Base-by-base conservation (phyloP, 139 green algal genomes). In the Tetraselmis chui region DNA sequence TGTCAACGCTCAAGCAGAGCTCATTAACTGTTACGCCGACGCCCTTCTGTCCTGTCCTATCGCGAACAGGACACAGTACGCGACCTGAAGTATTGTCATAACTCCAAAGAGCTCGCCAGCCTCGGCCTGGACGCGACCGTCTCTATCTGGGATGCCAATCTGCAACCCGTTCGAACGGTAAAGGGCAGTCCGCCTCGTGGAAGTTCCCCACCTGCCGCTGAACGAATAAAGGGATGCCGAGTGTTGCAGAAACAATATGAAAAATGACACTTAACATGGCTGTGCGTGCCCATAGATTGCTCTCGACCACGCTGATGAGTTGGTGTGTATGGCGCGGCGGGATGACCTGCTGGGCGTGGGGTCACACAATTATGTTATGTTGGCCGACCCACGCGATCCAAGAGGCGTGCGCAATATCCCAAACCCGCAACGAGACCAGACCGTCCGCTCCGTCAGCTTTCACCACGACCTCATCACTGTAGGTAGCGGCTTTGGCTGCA, bases 371-470 rank as follows among this genome's bases (percentile, higher is more conserved):
- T 84, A 90, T 75, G 83, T 94, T 0, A 84, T 28, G 0, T 74
- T 93, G 31, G 25, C 89, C 30, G 90, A 94, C 77, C 85, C 89
- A 24, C 85, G 90, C 29, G 74, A 11, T 2, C 80, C 59, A 28
- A 0, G 81, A 2, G 2, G 24, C 26, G 29, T 31, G 45, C 30
- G 23, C 1, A 59, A 58, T 30, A 18, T 83, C 58, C 0, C 28
- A 2, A 29, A 59, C 29, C 27, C 59, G 1, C 28, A 32, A 23
- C 59, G 79, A 25, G 32, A 82, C 26, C 84, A 93, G 75, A 88
- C 88, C 32, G 87, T 92, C 32, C 85, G 91, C 27, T 93, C 88
- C 1, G 25, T 94, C 74, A 31, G 45, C 2, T 86, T 94, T 76
- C 79, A 85, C n/a, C 80, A 89, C 31, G 31, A 90, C 78, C 76